Percentiles rank a stretch among this genome's conserved stretches.
Conservation (phyloP, 495 filamentous ascomycete genomes). For the Penicillium paradoxum region DNA sequence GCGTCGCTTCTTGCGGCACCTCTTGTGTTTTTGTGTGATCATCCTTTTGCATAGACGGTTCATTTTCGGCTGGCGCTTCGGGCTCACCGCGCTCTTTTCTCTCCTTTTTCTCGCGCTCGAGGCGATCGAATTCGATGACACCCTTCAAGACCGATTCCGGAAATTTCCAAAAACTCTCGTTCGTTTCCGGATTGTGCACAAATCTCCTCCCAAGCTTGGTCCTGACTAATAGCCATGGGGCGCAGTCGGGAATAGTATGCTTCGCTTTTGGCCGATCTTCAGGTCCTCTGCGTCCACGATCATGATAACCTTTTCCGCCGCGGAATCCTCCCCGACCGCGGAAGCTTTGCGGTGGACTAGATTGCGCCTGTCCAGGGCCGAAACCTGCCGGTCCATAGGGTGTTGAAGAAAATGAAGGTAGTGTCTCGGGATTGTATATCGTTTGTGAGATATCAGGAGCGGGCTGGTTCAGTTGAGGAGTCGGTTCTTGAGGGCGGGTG, state of each 20-base stretch:
- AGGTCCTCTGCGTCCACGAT: constrained; percentile 54
- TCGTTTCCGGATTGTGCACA: constrained; percentile 75
- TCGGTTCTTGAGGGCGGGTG: constrained; percentile 53
- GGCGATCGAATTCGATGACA: constrained; percentile 64
- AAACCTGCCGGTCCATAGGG: constrained; percentile 35
- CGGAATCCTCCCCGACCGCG: constrained; percentile 39
- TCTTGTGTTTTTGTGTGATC: constrained; percentile 2
- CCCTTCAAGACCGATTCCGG: constrained; percentile 77
- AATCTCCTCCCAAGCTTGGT: constrained; percentile 86
- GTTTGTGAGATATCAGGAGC: constrained; percentile 15
- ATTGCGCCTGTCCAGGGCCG: constrained; percentile 11
- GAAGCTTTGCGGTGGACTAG: constrained; percentile 18
- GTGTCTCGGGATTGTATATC: constrained; percentile 30
- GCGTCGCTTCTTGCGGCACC: constrained; percentile 11
- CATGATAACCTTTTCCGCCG: constrained; percentile 48
- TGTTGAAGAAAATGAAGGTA: constrained; percentile 42
- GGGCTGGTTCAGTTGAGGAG: constrained; percentile 26
- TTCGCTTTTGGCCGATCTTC: constrained; percentile 78
- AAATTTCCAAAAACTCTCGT: constrained; percentile 89
- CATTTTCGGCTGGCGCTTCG: constrained; percentile 19
- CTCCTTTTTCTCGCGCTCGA: constrained; percentile 48
- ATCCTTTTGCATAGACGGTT: constrained; percentile 2
- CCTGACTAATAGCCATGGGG: constrained; percentile 88
- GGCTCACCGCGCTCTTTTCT: constrained; percentile 36
- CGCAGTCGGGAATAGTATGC: constrained; percentile 69